Evolutionary conservation across 2,329 filamentous ascomycete genomes (phyloP), one percentile per base, ranked within the genome.

Genomic region (Chrysosporium keratinophilum): DNA sequence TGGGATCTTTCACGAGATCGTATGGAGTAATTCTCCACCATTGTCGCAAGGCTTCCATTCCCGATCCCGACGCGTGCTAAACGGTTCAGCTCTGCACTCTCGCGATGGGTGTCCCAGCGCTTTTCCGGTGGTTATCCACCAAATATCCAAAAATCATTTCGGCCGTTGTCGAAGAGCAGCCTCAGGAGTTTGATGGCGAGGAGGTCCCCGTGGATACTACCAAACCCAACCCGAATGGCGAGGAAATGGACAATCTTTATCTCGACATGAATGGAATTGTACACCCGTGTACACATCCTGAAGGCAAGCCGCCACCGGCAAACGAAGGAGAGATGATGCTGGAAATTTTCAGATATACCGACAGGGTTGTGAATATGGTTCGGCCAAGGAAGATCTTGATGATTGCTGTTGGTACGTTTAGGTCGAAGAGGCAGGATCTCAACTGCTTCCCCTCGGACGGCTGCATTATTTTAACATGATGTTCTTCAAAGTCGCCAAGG

Each of bases 291-390:
- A 95, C 91, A 45, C 93, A 98, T 73, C 93, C 93, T 0, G 93
- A 98, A 69, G 91, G 97, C 65, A 82, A 83, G 58, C 89, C 93
- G 1, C 82, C 93, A 3, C 93, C 93, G 10, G 86, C 85, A 65
- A 91, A 93, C 57, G 93, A 98, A 74, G 88, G 95, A 69, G 93
- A 97, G 73, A 98, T 98, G 93, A 98, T 98, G 93, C 69, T 96
- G 63, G 94, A 94, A 66, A 84, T 98, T 57, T 98, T 98, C 77
- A 88, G 85, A 67, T 98, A 98, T 71, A 98, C 93, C n/a, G 90
- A 98, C 67, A 85, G 93, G 56, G 90, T 98, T 20, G 88, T 98
- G 61, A 96, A 95, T 69, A 98, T 98, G 91, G 91, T 95, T 60
- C 87, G 93, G 57, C 93, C 93, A 9, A 83, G 93, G 62, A 97